Percentiles rank a stretch among this genome's conserved stretches.
These are phyloP conservation scores for Aspergillus ochraceoroseus DNA, from an alignment of 2,329 filamentous ascomycete species.

Conservation along the genomic window DNA sequence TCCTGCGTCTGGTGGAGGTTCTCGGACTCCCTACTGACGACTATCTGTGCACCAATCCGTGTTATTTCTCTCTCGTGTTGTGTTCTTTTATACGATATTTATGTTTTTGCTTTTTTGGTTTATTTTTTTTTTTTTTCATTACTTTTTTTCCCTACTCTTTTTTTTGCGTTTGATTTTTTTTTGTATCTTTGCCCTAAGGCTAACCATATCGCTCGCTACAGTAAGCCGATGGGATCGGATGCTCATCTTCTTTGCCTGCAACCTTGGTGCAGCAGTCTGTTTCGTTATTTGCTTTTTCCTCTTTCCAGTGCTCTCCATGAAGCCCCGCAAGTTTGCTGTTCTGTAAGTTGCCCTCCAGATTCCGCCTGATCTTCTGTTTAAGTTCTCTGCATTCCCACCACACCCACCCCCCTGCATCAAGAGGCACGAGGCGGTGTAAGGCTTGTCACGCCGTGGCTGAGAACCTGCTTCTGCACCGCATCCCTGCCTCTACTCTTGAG, in stretches of 20 bases:
- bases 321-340: constrained; percentile 90
- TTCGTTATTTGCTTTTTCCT: constrained; percentile 87
- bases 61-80: constrained; percentile 4
- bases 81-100: background rate
- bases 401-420: constrained; percentile 18
- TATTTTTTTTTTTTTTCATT: constrained; percentile 6
- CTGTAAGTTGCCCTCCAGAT: constrained; percentile 63
- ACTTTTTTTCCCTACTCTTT: constrained; percentile 1
- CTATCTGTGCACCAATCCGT: background rate
- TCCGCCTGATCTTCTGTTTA: constrained; percentile 11
- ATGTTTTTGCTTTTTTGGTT: constrained; percentile 3
- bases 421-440: constrained; percentile 18
- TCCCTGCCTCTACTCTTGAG: too few species aligned
- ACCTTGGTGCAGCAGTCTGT: constrained; percentile 80
- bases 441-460: constrained; percentile 26
- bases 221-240: constrained; percentile 97
- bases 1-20: constrained; percentile 37
- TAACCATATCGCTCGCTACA: constrained; percentile 42
- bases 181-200: constrained; percentile 13
- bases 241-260: constrained; percentile 86
- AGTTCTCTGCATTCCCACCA: constrained; percentile 11
- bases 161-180: too few species aligned
- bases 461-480: constrained; percentile 7
- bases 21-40: constrained; percentile 23
- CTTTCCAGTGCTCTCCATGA: constrained; percentile 74